phyloP scores from a whole-genome alignment of 2,329 filamentous ascomycete genomes.

The Colletotrichum liaoningense region DNA sequence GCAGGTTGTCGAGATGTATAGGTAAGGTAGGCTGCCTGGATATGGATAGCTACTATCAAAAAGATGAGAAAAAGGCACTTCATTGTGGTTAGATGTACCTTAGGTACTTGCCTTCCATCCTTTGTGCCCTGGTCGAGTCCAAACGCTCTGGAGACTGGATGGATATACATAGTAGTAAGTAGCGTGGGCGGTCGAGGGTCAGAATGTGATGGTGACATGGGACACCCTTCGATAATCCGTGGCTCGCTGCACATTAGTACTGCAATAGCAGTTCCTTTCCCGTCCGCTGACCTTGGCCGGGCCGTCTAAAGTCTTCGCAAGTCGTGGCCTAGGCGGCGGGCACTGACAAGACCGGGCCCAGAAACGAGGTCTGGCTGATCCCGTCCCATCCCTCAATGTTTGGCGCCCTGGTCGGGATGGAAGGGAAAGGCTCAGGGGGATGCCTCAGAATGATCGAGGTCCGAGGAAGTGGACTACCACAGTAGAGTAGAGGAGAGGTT shows the following conservation, averaged over 20 bases:
- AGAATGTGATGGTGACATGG: constrained; percentile 11
- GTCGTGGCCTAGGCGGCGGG: background rate
- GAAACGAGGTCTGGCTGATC: background rate
- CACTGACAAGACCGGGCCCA: constrained; percentile 18
- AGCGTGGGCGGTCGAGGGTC: background rate
- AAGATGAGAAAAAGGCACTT: background rate
- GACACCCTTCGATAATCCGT: constrained; percentile 4
- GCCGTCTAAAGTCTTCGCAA: background rate
- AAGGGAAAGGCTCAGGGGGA: background rate
- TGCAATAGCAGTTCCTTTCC: constrained; percentile 8
- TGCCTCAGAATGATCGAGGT: background rate
- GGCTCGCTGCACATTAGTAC: background rate
- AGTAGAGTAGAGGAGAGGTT: background rate
- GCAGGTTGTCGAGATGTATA: background rate
- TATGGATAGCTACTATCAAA: background rate
- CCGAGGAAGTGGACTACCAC: too few species aligned
- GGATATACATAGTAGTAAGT: background rate
- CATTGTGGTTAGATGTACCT: background rate
- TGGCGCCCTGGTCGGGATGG: background rate
- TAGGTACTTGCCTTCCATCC: background rate
- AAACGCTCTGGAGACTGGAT: background rate
- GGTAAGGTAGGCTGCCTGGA: background rate
- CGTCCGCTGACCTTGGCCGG: constrained; percentile 18
- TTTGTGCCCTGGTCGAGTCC: background rate
- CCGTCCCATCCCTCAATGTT: background rate